Conservation (phyloP, 768 basidiomycete species). For the Cystobasidiopsis lactophilus region DNA sequence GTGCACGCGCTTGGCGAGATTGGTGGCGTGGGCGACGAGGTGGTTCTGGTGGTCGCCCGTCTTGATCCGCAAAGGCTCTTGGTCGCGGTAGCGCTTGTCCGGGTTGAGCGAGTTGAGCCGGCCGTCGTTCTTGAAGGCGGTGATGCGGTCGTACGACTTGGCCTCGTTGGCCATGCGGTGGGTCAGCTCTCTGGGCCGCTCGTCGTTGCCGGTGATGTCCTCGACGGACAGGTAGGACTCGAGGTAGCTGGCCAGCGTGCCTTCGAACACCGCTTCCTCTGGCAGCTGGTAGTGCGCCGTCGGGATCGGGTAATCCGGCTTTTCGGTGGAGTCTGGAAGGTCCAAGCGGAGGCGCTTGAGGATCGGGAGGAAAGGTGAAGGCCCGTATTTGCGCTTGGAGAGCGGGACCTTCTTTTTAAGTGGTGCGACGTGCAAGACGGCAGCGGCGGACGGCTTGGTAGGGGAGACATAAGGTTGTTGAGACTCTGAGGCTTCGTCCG, state of each 20-base stretch:
- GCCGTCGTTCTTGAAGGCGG: slow-evolving; percentile 31
- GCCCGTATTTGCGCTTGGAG: background rate
- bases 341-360: background rate
- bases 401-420: background rate
- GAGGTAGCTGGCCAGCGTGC: slow-evolving; percentile 38
- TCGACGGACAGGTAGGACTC: slow-evolving; percentile 38
- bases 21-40: slow-evolving; percentile 24
- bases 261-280: slow-evolving; percentile 31
- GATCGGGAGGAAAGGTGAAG: background rate
- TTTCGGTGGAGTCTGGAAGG: background rate
- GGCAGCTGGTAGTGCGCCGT: slow-evolving; percentile 46
- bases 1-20: slow-evolving; percentile 22
- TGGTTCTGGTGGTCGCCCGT: slow-evolving; percentile 24
- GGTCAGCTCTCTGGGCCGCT: slow-evolving; percentile 11
- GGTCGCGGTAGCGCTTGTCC: slow-evolving; percentile 20
- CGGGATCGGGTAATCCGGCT: slow-evolving; percentile 21
- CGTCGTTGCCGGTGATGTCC: slow-evolving; percentile 32
- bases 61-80: slow-evolving; percentile 5
- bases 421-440: background rate
- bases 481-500: background rate
- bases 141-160: slow-evolving; percentile 29
- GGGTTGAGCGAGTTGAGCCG: slow-evolving; percentile 27
- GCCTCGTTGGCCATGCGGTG: slow-evolving; percentile 30
- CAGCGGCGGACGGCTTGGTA: slow-evolving; percentile 6
- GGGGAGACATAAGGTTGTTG: background rate